Conservation (phyloP, 176 grass and related monocot genomes). For the Metroxylon sagu region DNA sequence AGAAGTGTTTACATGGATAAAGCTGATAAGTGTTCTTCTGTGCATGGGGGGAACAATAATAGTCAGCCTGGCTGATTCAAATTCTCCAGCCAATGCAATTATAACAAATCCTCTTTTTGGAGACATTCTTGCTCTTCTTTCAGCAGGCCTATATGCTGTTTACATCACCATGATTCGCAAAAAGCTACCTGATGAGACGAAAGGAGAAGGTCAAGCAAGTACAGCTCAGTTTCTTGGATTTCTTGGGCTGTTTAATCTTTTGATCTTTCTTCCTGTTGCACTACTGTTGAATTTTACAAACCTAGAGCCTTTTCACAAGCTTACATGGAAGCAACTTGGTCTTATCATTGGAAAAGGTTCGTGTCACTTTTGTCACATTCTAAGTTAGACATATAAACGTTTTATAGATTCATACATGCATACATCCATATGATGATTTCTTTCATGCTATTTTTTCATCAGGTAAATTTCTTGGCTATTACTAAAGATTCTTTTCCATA, state of each 20-base stretch:
- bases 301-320: constrained; percentile 74
- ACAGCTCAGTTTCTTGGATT: constrained; percentile 97
- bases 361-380: not conserved
- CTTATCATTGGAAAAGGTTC: constrained; percentile 95
- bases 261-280: constrained; percentile 82
- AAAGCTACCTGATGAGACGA: constrained; percentile 84
- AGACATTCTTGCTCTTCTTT: constrained; percentile 75
- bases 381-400: no score
- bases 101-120: constrained; percentile 78
- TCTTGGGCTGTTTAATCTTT: constrained; percentile 75
- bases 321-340: constrained; percentile 90
- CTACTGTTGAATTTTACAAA: constrained; percentile 74
- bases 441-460: no score
- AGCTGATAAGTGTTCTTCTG: constrained; percentile 82
- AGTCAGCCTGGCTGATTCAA: constrained; percentile 85
- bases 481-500: no score
- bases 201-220: constrained; percentile 88
- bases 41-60: constrained; percentile 96
- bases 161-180: constrained; percentile 93
- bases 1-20: constrained; percentile 88
- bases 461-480: no score
- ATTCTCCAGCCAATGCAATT: constrained; percentile 38
- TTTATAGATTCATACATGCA: no score
- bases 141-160: constrained; percentile 74
- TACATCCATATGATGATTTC: no score